phyloP scores from a whole-genome alignment of 192 early-diverging fungal genomes.

The Coemansia sp. region DNA sequence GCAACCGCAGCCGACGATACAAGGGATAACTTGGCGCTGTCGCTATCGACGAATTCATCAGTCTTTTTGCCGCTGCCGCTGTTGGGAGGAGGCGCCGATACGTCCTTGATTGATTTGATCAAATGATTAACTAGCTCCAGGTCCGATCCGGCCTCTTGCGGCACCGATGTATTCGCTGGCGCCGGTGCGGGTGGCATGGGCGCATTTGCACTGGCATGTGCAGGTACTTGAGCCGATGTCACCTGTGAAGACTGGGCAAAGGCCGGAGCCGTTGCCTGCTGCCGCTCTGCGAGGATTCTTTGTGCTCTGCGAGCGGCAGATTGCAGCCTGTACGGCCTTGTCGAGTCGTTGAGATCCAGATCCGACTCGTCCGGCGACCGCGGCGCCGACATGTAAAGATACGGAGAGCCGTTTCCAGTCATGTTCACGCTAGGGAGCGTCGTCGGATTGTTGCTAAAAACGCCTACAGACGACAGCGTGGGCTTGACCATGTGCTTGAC shows the following conservation, averaged over 20 bases:
- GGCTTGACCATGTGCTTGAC: constrained; percentile 44
- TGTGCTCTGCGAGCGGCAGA: not conserved
- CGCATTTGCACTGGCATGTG: too few species aligned
- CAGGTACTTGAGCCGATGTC: constrained; percentile 1
- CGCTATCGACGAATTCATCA: not conserved
- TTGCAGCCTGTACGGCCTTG: constrained; percentile 1
- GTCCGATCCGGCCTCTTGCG: constrained; percentile 11
- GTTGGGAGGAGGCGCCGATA: constrained; percentile 10
- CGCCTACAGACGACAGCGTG: constrained; percentile 30
- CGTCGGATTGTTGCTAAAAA: constrained; percentile 43
- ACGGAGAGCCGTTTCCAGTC: constrained; percentile 47
- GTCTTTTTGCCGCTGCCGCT: not conserved
- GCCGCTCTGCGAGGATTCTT: not conserved
- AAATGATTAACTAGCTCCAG: constrained; percentile 29
- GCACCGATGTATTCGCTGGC: not conserved
- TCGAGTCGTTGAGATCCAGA: constrained; percentile 23
- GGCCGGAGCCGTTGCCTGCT: not conserved
- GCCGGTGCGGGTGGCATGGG: not conserved
- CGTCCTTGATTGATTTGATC: constrained; percentile 42
- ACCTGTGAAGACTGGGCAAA: not conserved
- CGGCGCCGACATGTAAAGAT: constrained; percentile 53
- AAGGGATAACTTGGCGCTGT: not conserved
- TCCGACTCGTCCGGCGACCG: constrained; percentile 48
- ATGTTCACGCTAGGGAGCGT: constrained; percentile 42
- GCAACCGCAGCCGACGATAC: not conserved